Base-by-base conservation (phyloP, 345 rosid species). In the Stellera chamaejasme region DNA sequence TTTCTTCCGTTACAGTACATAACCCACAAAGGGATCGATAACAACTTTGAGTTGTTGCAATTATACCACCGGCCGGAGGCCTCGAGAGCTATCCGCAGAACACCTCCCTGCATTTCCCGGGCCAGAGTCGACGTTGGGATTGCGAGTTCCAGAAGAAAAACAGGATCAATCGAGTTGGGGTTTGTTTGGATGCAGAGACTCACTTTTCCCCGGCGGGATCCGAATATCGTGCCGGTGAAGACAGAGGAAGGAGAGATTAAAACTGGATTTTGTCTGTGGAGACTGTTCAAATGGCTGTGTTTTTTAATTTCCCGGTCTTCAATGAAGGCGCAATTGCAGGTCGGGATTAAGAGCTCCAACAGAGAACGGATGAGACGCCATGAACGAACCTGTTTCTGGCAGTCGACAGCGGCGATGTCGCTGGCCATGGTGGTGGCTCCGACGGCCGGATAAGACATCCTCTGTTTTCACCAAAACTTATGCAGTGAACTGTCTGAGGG, bases 371-470 rank as follows among this genome's bases (percentile, higher is more conserved):
- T 77, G 45, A 87, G 74, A 64, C 83, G 68, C 91, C 91, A 87
- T 39, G 91, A 87, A 5, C 79, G 85, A 62, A 87, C 88, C 61
- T 87, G 91, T 65, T 83, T 87, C 28, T 87, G 79, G 72, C 95
- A 87, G 59, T 87, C 91, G 11, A 83, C 84, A 13, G 84, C 55
- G 65, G 86, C 67, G 45, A 78, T 76, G 14, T 67, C 71, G n/a
- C 48, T 63, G 53, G 74, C 26, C 41, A 78, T 65, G 57, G 39
- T 59, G 59, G 54, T 56, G 72, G 70, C 73, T 59, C 55, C 72
- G 13, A 65, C 43, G 44, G 56, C 68, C 50, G 72, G 60, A 60
- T 66, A 77, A 39, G 79, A 27, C 81, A 84, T 79, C 65, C 54
- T 56, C 41, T 43, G 11, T 41, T 46, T 51, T 1, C 27, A 44